Conservation (phyloP, 139 green algal genomes). For the Micractinium sp. region DNA sequence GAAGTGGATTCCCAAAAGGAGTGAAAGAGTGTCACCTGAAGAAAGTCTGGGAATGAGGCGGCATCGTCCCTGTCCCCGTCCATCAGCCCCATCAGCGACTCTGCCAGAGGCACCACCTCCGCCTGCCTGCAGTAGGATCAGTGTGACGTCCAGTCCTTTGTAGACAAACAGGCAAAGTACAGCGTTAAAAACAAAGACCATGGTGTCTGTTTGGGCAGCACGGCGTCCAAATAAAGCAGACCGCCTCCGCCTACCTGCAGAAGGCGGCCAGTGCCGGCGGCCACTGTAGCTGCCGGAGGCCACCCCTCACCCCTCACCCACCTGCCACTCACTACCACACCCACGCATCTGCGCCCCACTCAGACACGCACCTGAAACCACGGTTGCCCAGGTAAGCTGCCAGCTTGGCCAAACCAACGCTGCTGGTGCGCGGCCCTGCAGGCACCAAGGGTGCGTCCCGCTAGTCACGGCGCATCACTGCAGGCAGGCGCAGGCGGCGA, state of each 20-base stretch:
- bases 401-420: slow-evolving; percentile 19
- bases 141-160: no score
- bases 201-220: no score
- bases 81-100: slow-evolving; percentile 31
- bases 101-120: slow-evolving; percentile 32
- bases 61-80: slow-evolving; percentile 28
- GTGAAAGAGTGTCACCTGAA: not conserved
- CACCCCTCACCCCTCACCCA: not conserved
- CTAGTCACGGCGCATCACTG: no score
- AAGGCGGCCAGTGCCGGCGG: not conserved
- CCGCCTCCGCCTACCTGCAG: not conserved
- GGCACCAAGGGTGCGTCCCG: not conserved
- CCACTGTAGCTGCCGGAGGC: not conserved
- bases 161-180: no score
- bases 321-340: not conserved
- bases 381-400: not conserved
- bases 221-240: not conserved
- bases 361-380: slow-evolving; percentile 1
- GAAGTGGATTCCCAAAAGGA: no score
- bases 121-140: slow-evolving; percentile 2
- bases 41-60: slow-evolving; percentile 24
- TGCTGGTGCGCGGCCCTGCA: slow-evolving; percentile 5
- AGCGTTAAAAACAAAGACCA: no score
- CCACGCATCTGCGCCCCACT: not conserved
- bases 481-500: no score